Evolutionary conservation across 148 eudicot genomes (phyloP), one percentile per base, ranked within the genome.

Genomic region (Rhododendron molle): DNA sequence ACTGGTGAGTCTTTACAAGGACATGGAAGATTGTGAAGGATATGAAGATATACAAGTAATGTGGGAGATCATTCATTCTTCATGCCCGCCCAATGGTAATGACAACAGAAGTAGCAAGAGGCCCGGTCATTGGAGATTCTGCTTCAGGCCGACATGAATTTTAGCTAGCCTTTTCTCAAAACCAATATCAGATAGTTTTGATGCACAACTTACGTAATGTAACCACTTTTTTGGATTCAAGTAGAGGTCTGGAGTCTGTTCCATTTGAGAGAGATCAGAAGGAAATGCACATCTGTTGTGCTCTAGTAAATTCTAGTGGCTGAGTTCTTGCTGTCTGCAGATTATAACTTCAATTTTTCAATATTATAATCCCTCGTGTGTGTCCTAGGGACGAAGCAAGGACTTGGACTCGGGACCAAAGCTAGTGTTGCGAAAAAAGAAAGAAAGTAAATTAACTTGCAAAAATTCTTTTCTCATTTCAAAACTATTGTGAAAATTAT

Each of bases 51-150:
- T 93, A 78, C 88, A 93, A 76, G 94, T 92, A 26, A 94, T 94
- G 97, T 94, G 97, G 97, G 88, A 91, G 89, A 93, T 93, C 86
- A 87, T 94, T 78, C 93, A 94, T 52, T 89, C 96, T 47, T 89
- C 90, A 11, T 50, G 36, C 30, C 74, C 78, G 36, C 18, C 83
- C 3, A 67, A 26, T 14, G 52, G 18, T 56, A 43, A 30, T 4
- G 56, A 72, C 11, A 72, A 10, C 32, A 85, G 18, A 81, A 44
- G 49, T 21, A 73, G 87, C 76, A 88, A 81, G 52, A 85, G 86
- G 87, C 81, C 83, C 85, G 26, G n/a, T 58, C 76, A 85, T 8
- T 85, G 88, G 73, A 79, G 87, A 30, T 86, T 89, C 78, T 87
- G 89, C 73, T 90, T 89, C 16, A 89, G 82, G 79, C 88, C 88